phyloP scores from a whole-genome alignment of 352 stramenopile species.

The Pythium volutum region DNA sequence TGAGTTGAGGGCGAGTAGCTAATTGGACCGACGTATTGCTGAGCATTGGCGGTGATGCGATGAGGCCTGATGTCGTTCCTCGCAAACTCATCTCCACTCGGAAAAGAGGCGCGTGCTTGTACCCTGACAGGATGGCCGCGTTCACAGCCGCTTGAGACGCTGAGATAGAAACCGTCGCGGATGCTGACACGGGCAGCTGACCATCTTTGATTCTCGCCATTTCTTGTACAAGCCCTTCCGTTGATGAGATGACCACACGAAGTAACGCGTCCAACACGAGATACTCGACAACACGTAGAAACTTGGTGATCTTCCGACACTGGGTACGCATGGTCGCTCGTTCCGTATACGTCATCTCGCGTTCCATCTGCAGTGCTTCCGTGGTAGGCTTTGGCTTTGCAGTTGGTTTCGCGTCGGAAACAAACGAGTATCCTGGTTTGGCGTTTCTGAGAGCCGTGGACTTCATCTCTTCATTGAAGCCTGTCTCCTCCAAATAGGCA shows the following conservation, averaged over 20 bases:
- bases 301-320: conserved; percentile 89
- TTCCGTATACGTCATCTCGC: conserved; percentile 94
- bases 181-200: background rate
- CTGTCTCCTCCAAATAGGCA: conserved; percentile 48
- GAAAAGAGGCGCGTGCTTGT: conserved; percentile 48
- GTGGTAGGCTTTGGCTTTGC: conserved; percentile 6
- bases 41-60: conserved; percentile 15
- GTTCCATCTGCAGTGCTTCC: conserved; percentile 28
- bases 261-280: conserved; percentile 78
- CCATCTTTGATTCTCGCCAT: conserved; percentile 44
- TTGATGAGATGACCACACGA: conserved; percentile 63
- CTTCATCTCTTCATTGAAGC: conserved; percentile 45
- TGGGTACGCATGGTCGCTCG: conserved; percentile 88
- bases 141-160: conserved; percentile 28
- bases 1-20: conserved; percentile 7
- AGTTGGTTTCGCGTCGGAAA: background rate
- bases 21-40: background rate
- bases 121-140: conserved; percentile 23
- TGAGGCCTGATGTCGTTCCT: conserved; percentile 9
- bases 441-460: background rate
- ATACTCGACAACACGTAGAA: conserved; percentile 92
- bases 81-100: conserved; percentile 63
- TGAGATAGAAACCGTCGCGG: background rate
- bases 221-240: conserved; percentile 33
- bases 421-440: background rate